Evolutionary conservation across 192 early-diverging fungal species (phyloP), one percentile per base, ranked within the genome.

Genomic region (Jimgerdemannia lactiflua): DNA sequence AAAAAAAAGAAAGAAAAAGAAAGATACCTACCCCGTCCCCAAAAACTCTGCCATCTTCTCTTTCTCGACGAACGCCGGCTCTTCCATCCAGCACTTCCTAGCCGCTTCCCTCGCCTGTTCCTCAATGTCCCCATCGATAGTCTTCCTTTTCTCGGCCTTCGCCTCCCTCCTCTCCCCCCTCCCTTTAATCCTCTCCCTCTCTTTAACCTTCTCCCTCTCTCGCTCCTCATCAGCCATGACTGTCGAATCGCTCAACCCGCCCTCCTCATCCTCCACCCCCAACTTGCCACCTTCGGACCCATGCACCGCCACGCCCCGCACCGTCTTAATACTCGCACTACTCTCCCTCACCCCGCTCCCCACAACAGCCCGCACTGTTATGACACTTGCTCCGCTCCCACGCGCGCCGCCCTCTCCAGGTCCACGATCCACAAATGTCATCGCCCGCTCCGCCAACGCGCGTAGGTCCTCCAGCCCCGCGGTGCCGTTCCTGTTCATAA

Each of bases 21-120:
- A 64, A 43, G 49, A 14, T 29, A 71, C 63, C 69, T 81, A 83
- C 82, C 65, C 74, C 79, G 76, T 70, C 39, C 86, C 88, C 40
- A 89, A 72, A 71, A 83, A 89, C 65, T 85, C 84, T 4, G 88
- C 77, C 20, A 88, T 86, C 14, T 70, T 72, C 17, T 82, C 82
- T 64, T 79, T 83, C 43, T 76, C 72, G 19, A 85, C 70, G 72
- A 88, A 86, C 0, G 75, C 67, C 39, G 80, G 78, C 40, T 86
- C 85, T 71, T 89, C 88, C 39, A 73, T 43, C 81, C 81, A 82
- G 10, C 78, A 70, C 39, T 70, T 69, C 7, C 64, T 18, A 14
- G 81, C 77, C 54, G 72, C 42, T 1, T 43, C 65, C 39, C 76
- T 78, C 19, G 81, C 77, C 4, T 75, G 65, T 4, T 67, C 42